Conservation (phyloP, 805 yeast species). For the Debaryomyces castellii region DNA sequence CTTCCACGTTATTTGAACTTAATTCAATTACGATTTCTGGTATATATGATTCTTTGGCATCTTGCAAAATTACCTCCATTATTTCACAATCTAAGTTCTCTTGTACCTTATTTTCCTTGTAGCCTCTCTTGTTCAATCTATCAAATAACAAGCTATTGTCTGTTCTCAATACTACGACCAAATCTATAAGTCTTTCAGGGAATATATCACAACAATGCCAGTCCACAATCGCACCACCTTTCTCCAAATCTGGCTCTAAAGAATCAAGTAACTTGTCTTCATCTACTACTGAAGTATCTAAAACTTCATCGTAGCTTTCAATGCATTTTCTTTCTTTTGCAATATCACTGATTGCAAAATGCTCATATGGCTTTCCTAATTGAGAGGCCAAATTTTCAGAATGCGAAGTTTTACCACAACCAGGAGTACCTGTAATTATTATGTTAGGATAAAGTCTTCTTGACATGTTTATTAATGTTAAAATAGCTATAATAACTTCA, state of each 20-base stretch:
- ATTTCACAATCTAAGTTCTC: constrained; percentile 96
- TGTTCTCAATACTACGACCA: constrained; percentile 85
- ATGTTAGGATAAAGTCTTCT: constrained; percentile 62
- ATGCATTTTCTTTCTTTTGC: constrained; percentile 77
- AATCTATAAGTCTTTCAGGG: constrained; percentile 88
- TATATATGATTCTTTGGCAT: constrained; percentile 80
- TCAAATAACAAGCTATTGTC: constrained; percentile 72
- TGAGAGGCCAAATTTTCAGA: constrained; percentile 56
- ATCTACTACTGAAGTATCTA: constrained; percentile 87
- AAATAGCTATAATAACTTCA: not conserved
- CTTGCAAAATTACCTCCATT: constrained; percentile 87
- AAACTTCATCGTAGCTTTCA: constrained; percentile 80
- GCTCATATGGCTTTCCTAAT: constrained; percentile 45
- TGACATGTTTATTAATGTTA: constrained; percentile 16
- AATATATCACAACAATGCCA: constrained; percentile 98
- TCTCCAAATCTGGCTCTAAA: constrained; percentile 70
- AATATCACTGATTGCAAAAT: constrained; percentile 72
- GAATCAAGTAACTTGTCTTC: constrained; percentile 85
- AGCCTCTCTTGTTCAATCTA: constrained; percentile 72
- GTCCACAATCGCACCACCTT: constrained; percentile 89
- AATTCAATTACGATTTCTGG: constrained; percentile 82
- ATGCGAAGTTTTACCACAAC: constrained; percentile 84
- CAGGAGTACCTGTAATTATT: constrained; percentile 93
- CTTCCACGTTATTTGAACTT: constrained; percentile 66
- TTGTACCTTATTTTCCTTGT: constrained; percentile 75